Evolutionary conservation across 257 asterid genomes (phyloP), one percentile per base, ranked within the genome.

Genomic region (Plantago major): DNA sequence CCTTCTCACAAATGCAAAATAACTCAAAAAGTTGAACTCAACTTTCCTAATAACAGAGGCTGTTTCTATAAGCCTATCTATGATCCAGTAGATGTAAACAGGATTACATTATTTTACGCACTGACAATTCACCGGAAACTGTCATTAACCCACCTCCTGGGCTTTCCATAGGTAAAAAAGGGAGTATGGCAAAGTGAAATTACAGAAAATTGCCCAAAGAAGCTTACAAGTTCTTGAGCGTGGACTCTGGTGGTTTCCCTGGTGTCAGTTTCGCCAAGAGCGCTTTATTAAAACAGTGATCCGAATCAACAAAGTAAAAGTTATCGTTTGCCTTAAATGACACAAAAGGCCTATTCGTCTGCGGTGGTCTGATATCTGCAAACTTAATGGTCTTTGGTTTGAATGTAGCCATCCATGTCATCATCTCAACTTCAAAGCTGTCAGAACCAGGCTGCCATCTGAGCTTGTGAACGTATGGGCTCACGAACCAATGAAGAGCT

Each of bases 391-490:
- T 89, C 75, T 45, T 87, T 0, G 94, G 81, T 30, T 57, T 6
- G 56, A 30, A 76, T 6, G 97, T 84, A 9, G 95, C 95, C 73
- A 89, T 60, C 99, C 99, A 93, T 9, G 99, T 73, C 95, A 93
- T 70, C 95, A 85, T 89, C 56, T 93, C 94, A 42, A 89, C 99
- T 82, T 93, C 95, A 9, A 93, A 93, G 78, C 80, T 74, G 68
- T 89, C 96, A 0, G 99, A 87, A 52, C 97, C 99, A 4, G 97
- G 99, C 74, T 79, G 85, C 99, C 99, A 93, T 50, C 82, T 87
- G 43, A 93, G 87, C 46, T 77, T 87, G 81, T 93, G 99, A 43
- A 93, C 72, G 26, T 93, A 93, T 30, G 99, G 99, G 81, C 91
- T 87, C 67, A 87, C 94, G 17, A 89, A 93, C 99, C 99, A 93